Evolutionary conservation across 1,284 basidiomycete species (phyloP), one percentile per base, ranked within the genome.

Genomic region (Hypsizygus ulmarius): DNA sequence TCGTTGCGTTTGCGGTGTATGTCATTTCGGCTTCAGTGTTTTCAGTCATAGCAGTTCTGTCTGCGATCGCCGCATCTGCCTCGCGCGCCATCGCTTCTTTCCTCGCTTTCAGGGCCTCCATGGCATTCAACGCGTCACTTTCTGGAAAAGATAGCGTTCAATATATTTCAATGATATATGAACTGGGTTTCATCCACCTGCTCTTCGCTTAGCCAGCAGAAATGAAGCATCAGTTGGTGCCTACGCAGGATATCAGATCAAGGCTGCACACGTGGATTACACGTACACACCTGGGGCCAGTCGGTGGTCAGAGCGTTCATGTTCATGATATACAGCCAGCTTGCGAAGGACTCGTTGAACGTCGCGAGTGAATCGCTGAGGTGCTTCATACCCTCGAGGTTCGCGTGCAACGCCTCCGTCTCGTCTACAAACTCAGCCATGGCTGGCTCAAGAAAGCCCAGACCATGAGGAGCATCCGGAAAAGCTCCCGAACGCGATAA

Each of bases 251-350:
- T 16, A 42, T 32, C 18, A 45, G 9, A 34, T 14, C 12, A 14
- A 5, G 7, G 7, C 10, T 39, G 5, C 4, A 25, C 25, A 37
- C 15, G 1, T 8, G 34, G 18, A 19, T 34, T 2, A 0, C 2
- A 39, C 5, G 61, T 1, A 45, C 78, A 50, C 57, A 87, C 91
- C 77, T 95, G 87, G 0, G 82, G 81, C 93, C 93, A 97, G 64
- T 96, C 93, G 0, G 87, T 85, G 21, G 93, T 94, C 54, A 95
- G 81, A 1, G 92, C 87, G 61, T 96, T 95, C 91, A 97, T 96
- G 64, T 93, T 88, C 79, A 97, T 83, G 8, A 87, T 84, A 65
- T 94, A 95, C 14, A 97, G 68, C 77, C 87, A 95, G 64, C 90
- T 92, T 8, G 93, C 87, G 62, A 97, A 97, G 33, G 85, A 85